These are phyloP conservation scores for Tagetes erecta DNA, from an alignment of 129 eudicot genomes.

Conservation along the genomic window DNA sequence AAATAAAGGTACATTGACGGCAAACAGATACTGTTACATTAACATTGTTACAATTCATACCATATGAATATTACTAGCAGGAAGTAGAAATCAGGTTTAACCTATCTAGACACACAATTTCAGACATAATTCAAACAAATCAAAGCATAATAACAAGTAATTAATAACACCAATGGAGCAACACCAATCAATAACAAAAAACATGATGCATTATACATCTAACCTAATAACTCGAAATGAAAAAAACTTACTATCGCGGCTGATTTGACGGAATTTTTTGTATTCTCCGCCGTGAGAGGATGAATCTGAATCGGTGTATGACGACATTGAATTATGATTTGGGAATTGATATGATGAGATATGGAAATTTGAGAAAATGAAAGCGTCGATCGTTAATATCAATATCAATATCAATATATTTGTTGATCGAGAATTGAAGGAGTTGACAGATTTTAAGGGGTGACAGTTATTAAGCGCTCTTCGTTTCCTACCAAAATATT, in stretches of 20 bases:
- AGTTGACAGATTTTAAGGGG: constrained; percentile 28
- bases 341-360: not conserved
- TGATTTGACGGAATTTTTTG: constrained; percentile 74
- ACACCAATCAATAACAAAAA: constrained; percentile 21
- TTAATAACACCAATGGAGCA: not conserved
- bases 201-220: constrained; percentile 1
- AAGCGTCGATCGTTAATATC: constrained; percentile 24
- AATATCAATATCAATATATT: not conserved
- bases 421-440: constrained; percentile 12
- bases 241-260: constrained; percentile 71
- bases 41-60: not conserved
- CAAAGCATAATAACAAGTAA: not conserved
- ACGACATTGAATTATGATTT: constrained; percentile 35
- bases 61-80: constrained; percentile 11
- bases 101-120: not conserved
- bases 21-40: not conserved
- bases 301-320: constrained; percentile 65
- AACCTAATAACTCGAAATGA: not conserved
- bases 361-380: constrained; percentile 11
- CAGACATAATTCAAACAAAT: not conserved
- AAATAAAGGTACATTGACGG: not conserved
- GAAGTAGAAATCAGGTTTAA: constrained; percentile 3
- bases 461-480: constrained; percentile 37
- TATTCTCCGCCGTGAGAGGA: constrained; percentile 68
- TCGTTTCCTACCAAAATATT: constrained; percentile 34